Conservation (phyloP, 768 basidiomycete species). For the Trametes elegans region DNA sequence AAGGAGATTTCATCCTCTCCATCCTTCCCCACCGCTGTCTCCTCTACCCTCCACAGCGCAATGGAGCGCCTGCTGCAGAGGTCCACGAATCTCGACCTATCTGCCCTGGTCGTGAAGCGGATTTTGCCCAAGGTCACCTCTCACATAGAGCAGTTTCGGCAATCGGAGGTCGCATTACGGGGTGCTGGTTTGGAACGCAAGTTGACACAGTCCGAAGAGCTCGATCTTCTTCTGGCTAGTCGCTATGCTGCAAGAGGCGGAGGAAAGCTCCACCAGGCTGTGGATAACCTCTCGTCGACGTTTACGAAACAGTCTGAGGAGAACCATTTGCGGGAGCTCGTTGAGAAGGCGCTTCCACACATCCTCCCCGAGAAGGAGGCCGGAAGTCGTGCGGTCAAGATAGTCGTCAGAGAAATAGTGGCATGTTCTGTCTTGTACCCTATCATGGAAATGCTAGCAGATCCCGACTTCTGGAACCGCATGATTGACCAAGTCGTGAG, state of each 20-base stretch:
- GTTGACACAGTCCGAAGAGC: constrained; percentile 85
- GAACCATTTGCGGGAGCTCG: constrained; percentile 68
- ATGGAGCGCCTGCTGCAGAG: constrained; percentile 58
- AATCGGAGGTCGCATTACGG: constrained; percentile 83
- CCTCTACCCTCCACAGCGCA: constrained; percentile 66
- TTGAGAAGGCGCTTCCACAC: constrained; percentile 68
- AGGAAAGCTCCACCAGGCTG: constrained; percentile 76
- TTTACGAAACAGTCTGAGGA: constrained; percentile 92
- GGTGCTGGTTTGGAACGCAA: constrained; percentile 80
- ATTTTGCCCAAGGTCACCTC: constrained; percentile 87
- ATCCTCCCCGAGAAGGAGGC: constrained; percentile 77
- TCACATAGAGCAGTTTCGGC: constrained; percentile 87
- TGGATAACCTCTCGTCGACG: constrained; percentile 83
- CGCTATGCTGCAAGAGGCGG: constrained; percentile 68
- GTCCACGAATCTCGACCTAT: constrained; percentile 60
- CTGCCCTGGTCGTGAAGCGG: constrained; percentile 75
- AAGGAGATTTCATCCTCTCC: constrained; percentile 79
- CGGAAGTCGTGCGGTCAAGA: constrained; percentile 63
- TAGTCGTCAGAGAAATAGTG: constrained; percentile 79
- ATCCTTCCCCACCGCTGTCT: constrained; percentile 85
- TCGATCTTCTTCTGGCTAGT: constrained; percentile 82
- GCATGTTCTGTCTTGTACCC: constrained; percentile 83
- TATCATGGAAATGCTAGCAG: constrained; percentile 87
- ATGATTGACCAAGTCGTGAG: constrained; percentile 89
- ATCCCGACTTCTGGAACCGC: constrained; percentile 97